These are phyloP conservation scores for Candida sphagnicola DNA, from an alignment of 805 yeast genomes.

Conservation along the genomic window DNA sequence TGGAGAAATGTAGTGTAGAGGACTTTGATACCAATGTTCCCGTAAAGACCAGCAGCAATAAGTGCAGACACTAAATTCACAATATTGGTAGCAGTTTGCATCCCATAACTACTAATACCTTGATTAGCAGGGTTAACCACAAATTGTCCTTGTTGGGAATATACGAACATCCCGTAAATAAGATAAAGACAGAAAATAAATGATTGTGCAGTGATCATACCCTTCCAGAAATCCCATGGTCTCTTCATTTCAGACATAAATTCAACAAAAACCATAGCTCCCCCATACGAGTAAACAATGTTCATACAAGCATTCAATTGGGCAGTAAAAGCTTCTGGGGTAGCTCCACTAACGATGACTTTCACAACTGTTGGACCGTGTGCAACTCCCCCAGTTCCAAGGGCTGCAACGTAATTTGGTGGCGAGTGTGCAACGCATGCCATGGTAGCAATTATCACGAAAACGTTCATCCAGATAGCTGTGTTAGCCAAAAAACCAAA, in stretches of 20 bases:
- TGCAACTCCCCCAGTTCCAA: conserved; percentile 8
- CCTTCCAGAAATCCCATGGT: conserved; percentile 48
- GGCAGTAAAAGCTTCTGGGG: conserved; percentile 13
- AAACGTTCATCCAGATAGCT: conserved; percentile 46
- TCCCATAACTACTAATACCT: conserved; percentile 32
- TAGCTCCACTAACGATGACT: conserved; percentile 23
- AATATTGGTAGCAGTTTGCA: conserved; percentile 37
- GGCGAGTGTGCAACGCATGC: conserved; percentile 29
- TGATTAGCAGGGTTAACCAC: conserved; percentile 41
- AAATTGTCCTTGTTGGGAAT: conserved; percentile 44
- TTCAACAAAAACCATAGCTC: conserved; percentile 47
- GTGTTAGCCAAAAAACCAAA: conserved; percentile 40
- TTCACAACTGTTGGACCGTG: conserved; percentile 18
- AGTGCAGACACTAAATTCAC: conserved; percentile 33
- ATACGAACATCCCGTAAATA: conserved; percentile 40
- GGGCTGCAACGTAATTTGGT: conserved; percentile 30
- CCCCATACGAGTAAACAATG: conserved; percentile 48
- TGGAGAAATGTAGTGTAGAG: conserved; percentile 37
- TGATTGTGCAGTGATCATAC: conserved; percentile 39
- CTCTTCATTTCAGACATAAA: conserved; percentile 46
- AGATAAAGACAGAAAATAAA: conserved; percentile 38
- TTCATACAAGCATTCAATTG: conserved; percentile 39
- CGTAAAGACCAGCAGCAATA: conserved; percentile 43
- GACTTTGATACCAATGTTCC: conserved; percentile 45
- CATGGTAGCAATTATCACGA: conserved; percentile 42